Base-by-base conservation (phyloP, 257 asterid genomes). In the Gardenia jasminoides region DNA sequence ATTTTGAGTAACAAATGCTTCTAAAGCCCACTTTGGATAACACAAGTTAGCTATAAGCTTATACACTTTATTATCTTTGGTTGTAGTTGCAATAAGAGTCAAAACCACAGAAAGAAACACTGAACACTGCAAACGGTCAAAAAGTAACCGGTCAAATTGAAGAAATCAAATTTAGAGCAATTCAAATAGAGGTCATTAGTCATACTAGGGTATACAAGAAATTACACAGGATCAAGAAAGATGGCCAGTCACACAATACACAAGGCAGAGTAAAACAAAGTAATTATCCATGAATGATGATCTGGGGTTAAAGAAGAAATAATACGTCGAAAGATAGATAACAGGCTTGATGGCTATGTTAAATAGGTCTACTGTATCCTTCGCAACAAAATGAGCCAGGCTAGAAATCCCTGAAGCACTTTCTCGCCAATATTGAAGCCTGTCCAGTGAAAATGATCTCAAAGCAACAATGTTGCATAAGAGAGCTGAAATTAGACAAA, bases 371-470 rank as follows among this genome's bases (percentile, higher is more conserved):
- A 90, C 85, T 5, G 98, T 93, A 86, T 94, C 99, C 80, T 94
- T 94, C 83, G 99, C 83, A 72, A 87, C 87, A 70, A 93, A 94
- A 87, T 94, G 96, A 76, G 99, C 96, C 75, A 94, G 83, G 86
- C 99, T 93, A 86, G 98, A 91, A 61, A 94, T 93, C 47, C 99
- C 99, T 0, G 99, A 86, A 71, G 98, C 95, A 80, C 97, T 90
- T 79, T 94, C 99, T 84, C 99, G 89, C 96, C 96, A 88, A 79
- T 91, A 93, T 66, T 94, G 97, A 80, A 94, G 83, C 86, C 87
- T 93, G 93, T 94, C 99, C 79, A 84, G 88, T 36, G 97, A 92
- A 88, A 94, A 94, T 41, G 99, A 84, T 85, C 99, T 89, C 84
- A 94, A 83, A 64, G 98, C 97, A 43, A 98, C 96, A 78, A 93